Evolutionary conservation across 1,139 yeast species (phyloP).

Genomic region (Pneumocystis jirovecii): DNA sequence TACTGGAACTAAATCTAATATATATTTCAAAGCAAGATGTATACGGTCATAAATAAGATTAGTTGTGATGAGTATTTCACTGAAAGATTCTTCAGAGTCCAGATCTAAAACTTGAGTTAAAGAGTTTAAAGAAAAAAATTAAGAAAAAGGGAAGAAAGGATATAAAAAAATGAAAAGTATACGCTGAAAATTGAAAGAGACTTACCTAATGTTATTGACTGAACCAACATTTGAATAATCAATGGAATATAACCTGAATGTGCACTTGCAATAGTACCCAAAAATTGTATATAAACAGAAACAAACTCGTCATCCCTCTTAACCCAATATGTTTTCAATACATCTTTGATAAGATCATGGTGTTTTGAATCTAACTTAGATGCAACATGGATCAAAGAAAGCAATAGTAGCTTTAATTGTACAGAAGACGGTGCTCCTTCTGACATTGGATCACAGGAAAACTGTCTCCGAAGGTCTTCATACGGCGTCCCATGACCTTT

Average conservation of each 20-base stretch:
- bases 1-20: slow-evolving; percentile 12
- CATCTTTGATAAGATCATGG: slow-evolving; percentile 6
- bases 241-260: slow-evolving; percentile 12
- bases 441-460: slow-evolving; percentile 7
- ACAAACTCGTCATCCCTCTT: slow-evolving; percentile 9
- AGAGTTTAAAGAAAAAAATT: background rate
- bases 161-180: background rate
- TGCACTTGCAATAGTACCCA: slow-evolving; percentile 13
- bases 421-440: slow-evolving; percentile 12
- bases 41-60: slow-evolving; percentile 10
- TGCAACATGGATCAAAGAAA: slow-evolving; percentile 12
- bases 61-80: slow-evolving; percentile 3
- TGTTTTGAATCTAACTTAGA: slow-evolving; percentile 8
- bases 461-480: slow-evolving; percentile 11
- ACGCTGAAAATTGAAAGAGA: background rate
- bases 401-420: slow-evolving; percentile 9
- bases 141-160: background rate
- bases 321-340: slow-evolving; percentile 10
- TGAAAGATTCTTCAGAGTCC: slow-evolving; percentile 3
- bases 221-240: slow-evolving; percentile 11
- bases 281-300: slow-evolving; percentile 9
- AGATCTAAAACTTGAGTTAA: background rate
- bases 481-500: slow-evolving; percentile 8
- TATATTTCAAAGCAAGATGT: slow-evolving; percentile 11
- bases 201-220: slow-evolving; percentile 3